Evolutionary conservation across 2,329 filamentous ascomycete species (phyloP).

Genomic region (Sclerotinia borealis): DNA sequence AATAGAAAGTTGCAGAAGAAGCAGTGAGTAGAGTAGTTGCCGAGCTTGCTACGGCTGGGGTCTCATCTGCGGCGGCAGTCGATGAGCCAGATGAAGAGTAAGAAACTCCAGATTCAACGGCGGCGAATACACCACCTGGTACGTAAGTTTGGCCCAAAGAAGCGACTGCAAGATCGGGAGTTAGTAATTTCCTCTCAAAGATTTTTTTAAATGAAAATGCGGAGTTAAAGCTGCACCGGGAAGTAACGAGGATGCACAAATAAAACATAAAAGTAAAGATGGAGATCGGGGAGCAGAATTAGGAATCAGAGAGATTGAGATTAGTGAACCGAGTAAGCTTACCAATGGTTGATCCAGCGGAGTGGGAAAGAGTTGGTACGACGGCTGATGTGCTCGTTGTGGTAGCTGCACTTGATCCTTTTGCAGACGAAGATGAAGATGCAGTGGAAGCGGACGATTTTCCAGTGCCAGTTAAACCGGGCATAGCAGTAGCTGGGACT

Average conservation of each 20-base stretch:
- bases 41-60: conserved; percentile 19
- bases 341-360: conserved; percentile 20
- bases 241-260: not conserved
- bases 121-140: conserved; percentile 33
- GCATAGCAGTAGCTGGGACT: conserved; percentile 23
- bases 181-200: not conserved
- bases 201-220: not conserved
- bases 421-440: not conserved
- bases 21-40: conserved; percentile 18
- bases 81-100: not conserved
- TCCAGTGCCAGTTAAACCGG: not conserved
- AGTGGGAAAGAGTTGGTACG: conserved; percentile 29
- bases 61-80: not conserved
- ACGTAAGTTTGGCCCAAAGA: conserved; percentile 19
- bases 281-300: not conserved
- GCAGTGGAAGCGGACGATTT: conserved; percentile 15
- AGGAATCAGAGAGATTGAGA: not conserved
- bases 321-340: not conserved
- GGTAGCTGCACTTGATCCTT: not conserved
- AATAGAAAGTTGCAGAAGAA: conserved; percentile 33
- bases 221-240: not conserved
- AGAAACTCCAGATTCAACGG: conserved; percentile 1
- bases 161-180: not conserved
- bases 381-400: conserved; percentile 7
- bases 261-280: not conserved